phyloP scores from a whole-genome alignment of 768 basidiomycete species.

The Mycena epipterygia region DNA sequence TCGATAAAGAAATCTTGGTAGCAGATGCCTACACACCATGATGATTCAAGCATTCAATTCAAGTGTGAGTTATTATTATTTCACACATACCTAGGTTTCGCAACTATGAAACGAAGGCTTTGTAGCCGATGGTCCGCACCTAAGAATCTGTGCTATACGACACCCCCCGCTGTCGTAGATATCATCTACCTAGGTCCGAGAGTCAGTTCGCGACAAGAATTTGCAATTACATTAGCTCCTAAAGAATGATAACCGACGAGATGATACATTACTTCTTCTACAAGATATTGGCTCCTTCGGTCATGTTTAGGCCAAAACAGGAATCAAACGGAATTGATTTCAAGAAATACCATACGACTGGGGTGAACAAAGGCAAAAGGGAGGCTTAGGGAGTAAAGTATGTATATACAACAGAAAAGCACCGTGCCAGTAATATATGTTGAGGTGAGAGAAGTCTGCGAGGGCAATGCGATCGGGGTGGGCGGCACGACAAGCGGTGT shows the following conservation, averaged over 20 bases:
- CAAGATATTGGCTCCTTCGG: slow-evolving; percentile 3
- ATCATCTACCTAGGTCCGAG: too few species aligned
- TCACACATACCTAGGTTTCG: too few species aligned
- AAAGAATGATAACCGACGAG: slow-evolving; percentile 2
- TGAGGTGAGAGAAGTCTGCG: not conserved
- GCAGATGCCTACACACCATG: too few species aligned
- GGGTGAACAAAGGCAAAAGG: not conserved
- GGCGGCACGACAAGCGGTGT: slow-evolving; percentile 7
- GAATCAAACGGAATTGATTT: slow-evolving; percentile 12
- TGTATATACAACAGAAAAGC: slow-evolving; percentile 8
- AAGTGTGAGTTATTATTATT: too few species aligned
- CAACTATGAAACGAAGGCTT: too few species aligned
- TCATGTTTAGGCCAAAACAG: slow-evolving; percentile 11
- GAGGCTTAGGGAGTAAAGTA: not conserved
- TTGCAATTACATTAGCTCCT: not conserved
- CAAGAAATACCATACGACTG: slow-evolving; percentile 7
- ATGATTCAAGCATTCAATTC: too few species aligned
- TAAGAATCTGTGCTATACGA: too few species aligned
- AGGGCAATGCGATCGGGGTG: slow-evolving; percentile 9
- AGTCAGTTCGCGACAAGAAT: slow-evolving; percentile 10
- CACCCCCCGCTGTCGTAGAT: too few species aligned
- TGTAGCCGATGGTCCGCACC: too few species aligned
- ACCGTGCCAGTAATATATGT: slow-evolving; percentile 6
- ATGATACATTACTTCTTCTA: not conserved
- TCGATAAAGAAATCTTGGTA: too few species aligned